Percentiles rank a stretch among this genome's conserved stretches.
Evolutionary conservation across 345 rosid genomes (phyloP).

Genomic region (Cochlearia excelsa): DNA sequence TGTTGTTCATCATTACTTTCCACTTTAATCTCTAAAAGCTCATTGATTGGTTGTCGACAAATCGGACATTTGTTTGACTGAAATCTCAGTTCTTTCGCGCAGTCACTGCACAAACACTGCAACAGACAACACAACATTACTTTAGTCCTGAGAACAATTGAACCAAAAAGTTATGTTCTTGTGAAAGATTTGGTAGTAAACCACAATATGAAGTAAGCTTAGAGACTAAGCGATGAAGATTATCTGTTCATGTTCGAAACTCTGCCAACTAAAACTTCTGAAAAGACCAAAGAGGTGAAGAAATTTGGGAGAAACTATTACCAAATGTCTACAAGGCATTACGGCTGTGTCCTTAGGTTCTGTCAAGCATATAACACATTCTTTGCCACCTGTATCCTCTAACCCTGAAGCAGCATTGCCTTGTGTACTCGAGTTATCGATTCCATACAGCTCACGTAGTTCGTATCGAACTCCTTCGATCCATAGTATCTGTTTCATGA

Average conservation of each 20-base stretch:
- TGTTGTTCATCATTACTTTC: constrained; percentile 38
- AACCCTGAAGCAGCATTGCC: constrained; percentile 42
- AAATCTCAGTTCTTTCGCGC: constrained; percentile 73
- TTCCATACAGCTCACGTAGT: constrained; percentile 72
- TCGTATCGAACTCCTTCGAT: constrained; percentile 75
- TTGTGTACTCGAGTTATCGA: constrained; percentile 48
- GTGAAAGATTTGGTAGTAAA: constrained; percentile 3
- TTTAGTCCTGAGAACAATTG: constrained; percentile 6
- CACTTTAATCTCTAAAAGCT: constrained; percentile 80
- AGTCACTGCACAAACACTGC: constrained; percentile 82
- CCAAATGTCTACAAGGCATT: constrained; percentile 93
- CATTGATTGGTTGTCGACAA: constrained; percentile 76
- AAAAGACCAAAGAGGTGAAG: constrained; percentile 5
- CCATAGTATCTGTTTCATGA: constrained; percentile 76
- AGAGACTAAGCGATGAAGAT: neutral
- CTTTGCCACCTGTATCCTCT: constrained; percentile 64
- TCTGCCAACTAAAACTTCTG: neutral
- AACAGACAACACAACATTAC: constrained; percentile 25
- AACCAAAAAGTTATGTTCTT: constrained; percentile 9
- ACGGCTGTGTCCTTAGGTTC: constrained; percentile 86
- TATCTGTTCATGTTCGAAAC: neutral
- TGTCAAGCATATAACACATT: constrained; percentile 92
- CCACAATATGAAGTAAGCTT: neutral
- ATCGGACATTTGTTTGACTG: constrained; percentile 89
- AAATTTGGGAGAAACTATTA: constrained; percentile 23